Conservation (phyloP, 768 basidiomycete genomes). For the Coprinopsis cinerea region DNA sequence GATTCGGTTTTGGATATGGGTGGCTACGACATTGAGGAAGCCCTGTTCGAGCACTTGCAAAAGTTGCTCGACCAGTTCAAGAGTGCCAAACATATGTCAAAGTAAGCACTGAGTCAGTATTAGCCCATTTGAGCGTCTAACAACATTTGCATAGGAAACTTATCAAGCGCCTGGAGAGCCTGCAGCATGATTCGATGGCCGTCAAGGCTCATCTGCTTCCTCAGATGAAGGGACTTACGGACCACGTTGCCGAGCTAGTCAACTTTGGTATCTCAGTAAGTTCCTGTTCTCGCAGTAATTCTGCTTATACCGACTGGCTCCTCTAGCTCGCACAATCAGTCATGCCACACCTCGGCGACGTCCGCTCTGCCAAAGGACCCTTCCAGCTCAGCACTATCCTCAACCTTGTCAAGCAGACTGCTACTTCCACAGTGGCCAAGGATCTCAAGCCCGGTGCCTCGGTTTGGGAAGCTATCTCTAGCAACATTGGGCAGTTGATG, state of each 20-base stretch:
- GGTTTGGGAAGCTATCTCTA: conserved; percentile 74
- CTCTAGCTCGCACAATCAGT: conserved; percentile 82
- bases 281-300: neutral
- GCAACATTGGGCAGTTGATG: conserved; percentile 62
- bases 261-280: conserved; percentile 88
- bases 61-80: conserved; percentile 77
- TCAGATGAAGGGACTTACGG: conserved; percentile 67
- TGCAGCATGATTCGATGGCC: conserved; percentile 64
- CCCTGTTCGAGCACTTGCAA: conserved; percentile 78
- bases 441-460: conserved; percentile 57
- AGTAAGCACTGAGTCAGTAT: too few species aligned
- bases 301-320: conserved; percentile 1
- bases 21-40: conserved; percentile 66
- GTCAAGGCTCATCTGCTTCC: conserved; percentile 66
- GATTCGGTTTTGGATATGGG: conserved; percentile 73
- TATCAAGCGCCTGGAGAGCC: conserved; percentile 76
- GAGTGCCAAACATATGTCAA: conserved; percentile 73
- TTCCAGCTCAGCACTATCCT: conserved; percentile 74
- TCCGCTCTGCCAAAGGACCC: conserved; percentile 68
- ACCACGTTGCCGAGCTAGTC: conserved; percentile 72
- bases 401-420: conserved; percentile 67
- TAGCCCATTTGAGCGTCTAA: too few species aligned
- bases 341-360: conserved; percentile 79
- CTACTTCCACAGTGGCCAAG: conserved; percentile 63
- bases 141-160: conserved; percentile 69